phyloP scores from a whole-genome alignment of 257 asterid genomes.

The Petunia secreta region DNA sequence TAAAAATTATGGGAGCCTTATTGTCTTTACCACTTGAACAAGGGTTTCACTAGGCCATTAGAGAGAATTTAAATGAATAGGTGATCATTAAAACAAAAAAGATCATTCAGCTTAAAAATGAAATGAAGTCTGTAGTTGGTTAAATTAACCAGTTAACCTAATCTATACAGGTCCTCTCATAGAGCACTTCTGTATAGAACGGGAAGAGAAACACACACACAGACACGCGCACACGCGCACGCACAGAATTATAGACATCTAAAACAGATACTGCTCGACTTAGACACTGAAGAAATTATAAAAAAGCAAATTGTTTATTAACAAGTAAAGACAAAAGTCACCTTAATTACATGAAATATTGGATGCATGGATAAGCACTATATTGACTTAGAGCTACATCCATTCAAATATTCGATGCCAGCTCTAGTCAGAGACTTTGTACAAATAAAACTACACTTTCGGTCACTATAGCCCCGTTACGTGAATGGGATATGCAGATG shows the following conservation, averaged over 20 bases:
- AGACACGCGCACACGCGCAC: not conserved
- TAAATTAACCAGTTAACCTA: not conserved
- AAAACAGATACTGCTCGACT: not conserved
- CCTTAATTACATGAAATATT: not conserved
- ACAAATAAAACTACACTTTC: not conserved
- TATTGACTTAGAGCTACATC: not conserved
- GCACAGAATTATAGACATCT: not conserved
- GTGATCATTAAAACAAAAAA: too few relatives aligned
- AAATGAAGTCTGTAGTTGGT: not conserved
- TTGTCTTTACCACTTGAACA: not conserved
- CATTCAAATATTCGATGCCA: not conserved
- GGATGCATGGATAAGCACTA: not conserved
- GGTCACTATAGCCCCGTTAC: not conserved
- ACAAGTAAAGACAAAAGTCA: not conserved
- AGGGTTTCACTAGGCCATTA: not conserved
- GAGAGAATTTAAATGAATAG: too few relatives aligned
- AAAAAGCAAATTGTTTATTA: not conserved
- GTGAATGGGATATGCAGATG: conserved; percentile 6
- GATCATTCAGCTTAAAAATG: too few relatives aligned
- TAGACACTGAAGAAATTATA: not conserved
- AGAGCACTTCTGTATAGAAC: not conserved
- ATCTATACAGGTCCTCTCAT: not conserved
- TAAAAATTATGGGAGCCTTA: too few relatives aligned
- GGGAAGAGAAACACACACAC: not conserved
- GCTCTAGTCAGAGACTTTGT: not conserved